Conservation (phyloP, 2,329 filamentous ascomycete genomes). For the Penicillium sp. region DNA sequence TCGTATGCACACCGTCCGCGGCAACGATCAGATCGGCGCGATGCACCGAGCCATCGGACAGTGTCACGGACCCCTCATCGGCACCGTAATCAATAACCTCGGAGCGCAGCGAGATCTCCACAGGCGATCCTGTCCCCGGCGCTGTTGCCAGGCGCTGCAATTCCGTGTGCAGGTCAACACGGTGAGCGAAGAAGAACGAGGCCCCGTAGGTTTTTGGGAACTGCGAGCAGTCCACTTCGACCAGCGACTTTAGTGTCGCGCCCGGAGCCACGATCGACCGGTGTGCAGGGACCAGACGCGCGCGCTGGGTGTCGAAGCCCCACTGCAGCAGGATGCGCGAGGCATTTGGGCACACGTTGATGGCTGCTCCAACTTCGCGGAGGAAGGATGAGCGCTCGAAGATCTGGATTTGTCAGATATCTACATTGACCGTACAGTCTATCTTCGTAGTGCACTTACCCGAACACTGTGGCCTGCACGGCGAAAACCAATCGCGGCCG, state of each 20-base stretch:
- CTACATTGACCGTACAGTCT: not conserved
- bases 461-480: not conserved
- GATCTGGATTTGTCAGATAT: not conserved
- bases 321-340: conserved; percentile 28
- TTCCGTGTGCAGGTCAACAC: conserved; percentile 24
- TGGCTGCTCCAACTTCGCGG: conserved; percentile 34
- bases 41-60: conserved; percentile 27
- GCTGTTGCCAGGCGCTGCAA: conserved; percentile 22
- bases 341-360: conserved; percentile 35
- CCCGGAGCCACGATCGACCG: not conserved
- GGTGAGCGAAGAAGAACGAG: conserved; percentile 19
- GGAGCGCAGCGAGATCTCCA: conserved; percentile 27
- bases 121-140: not conserved
- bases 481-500: not conserved
- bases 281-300: not conserved
- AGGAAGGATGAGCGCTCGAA: conserved; percentile 16
- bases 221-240: not conserved
- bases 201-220: conserved; percentile 10
- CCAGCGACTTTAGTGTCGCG: not conserved
- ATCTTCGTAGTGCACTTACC: not conserved
- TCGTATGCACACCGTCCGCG: conserved; percentile 37
- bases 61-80: conserved; percentile 6
- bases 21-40: conserved; percentile 38
- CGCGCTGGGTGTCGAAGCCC: conserved; percentile 27
- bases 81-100: conserved; percentile 27